phyloP scores from a whole-genome alignment of 1,284 basidiomycete species.

The Microbotryomycetes sp. region DNA sequence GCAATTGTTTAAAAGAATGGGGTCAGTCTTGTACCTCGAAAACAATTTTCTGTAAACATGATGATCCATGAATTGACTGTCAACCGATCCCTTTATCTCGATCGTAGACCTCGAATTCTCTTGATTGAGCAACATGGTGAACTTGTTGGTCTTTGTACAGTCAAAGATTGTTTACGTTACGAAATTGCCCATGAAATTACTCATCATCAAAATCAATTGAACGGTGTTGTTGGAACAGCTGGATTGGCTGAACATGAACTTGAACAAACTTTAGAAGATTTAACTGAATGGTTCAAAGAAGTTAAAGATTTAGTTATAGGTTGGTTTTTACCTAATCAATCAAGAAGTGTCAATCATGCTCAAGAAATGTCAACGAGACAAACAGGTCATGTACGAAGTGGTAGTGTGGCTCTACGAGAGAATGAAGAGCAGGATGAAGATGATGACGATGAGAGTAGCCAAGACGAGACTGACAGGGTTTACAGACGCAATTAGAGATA shows the following conservation, averaged over 20 bases:
- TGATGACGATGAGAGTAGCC: not conserved
- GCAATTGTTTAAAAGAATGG: slow-evolving; percentile 91
- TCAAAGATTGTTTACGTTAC: slow-evolving; percentile 77
- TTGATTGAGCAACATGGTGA: slow-evolving; percentile 79
- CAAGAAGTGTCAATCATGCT: too few relatives aligned
- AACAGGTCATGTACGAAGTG: too few relatives aligned
- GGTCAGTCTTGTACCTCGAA: slow-evolving; percentile 54
- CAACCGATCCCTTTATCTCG: too few relatives aligned
- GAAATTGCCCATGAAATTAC: slow-evolving; percentile 30
- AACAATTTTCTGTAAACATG: not conserved
- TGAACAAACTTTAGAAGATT: slow-evolving; percentile 38
- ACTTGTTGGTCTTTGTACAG: slow-evolving; percentile 80
- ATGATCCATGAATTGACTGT: not conserved
- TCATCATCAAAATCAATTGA: not conserved
- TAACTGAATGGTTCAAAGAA: slow-evolving; percentile 31
- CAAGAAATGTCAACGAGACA: too few relatives aligned
- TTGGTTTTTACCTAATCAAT: too few relatives aligned
- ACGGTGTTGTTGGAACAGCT: not conserved
- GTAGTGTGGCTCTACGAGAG: too few relatives aligned
- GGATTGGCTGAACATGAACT: slow-evolving; percentile 31
- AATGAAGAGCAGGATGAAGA: not conserved
- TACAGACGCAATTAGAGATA: too few relatives aligned
- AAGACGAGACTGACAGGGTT: not conserved
- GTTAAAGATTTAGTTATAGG: not conserved
- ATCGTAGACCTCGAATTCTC: slow-evolving; percentile 77